Evolutionary conservation across 2,329 filamentous ascomycete genomes (phyloP).

Genomic region (Alternaria sp.): DNA sequence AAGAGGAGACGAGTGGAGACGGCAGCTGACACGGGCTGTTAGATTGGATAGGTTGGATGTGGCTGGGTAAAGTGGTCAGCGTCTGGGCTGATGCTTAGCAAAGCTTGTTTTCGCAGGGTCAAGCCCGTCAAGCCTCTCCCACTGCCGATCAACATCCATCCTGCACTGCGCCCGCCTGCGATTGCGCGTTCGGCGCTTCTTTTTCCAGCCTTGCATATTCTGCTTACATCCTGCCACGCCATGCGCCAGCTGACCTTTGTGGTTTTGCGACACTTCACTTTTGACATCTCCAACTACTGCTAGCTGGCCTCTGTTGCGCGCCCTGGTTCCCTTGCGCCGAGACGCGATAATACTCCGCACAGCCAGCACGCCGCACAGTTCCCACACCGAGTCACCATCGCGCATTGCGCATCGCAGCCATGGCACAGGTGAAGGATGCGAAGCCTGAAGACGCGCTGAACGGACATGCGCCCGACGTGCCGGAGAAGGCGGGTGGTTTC

Average conservation of each 20-base stretch:
- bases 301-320: slow-evolving; percentile 4
- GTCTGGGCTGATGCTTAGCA: slow-evolving; percentile 24
- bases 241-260: slow-evolving; percentile 3
- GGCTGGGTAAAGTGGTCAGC: neutral
- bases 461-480: slow-evolving; percentile 20
- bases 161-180: slow-evolving; percentile 23
- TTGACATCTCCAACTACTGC: neutral
- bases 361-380: neutral
- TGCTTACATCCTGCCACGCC: neutral
- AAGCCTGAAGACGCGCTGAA: slow-evolving; percentile 17
- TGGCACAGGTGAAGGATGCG: slow-evolving; percentile 24
- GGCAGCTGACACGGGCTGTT: neutral
- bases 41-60: slow-evolving; percentile 6
- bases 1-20: slow-evolving; percentile 10
- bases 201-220: slow-evolving; percentile 5
- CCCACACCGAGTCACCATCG: slow-evolving; percentile 11
- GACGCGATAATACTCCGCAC: slow-evolving; percentile 6
- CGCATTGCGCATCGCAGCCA: slow-evolving; percentile 20
- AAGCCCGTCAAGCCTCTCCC: neutral
- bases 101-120: slow-evolving; percentile 28
- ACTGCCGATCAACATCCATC: slow-evolving; percentile 15
- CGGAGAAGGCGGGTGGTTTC: slow-evolving; percentile 23
- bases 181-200: slow-evolving; percentile 15
- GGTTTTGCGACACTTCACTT: neutral
- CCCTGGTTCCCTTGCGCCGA: slow-evolving; percentile 11